phyloP scores from a whole-genome alignment of 352 stramenopile genomes.

The Globisporangium megalacanthum region DNA sequence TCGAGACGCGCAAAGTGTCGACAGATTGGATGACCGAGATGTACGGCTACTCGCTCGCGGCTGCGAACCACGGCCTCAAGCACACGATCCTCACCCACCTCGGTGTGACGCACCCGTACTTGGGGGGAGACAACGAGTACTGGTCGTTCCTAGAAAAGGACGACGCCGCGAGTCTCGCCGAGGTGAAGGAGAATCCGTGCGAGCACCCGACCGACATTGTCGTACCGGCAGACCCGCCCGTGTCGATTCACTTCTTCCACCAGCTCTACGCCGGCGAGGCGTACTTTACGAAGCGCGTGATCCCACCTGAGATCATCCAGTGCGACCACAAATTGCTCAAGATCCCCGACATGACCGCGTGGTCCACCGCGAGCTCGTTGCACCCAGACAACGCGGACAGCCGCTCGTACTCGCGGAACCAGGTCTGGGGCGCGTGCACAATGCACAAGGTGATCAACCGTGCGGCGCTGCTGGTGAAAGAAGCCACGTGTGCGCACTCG shows the following conservation, averaged over 20 bases:
- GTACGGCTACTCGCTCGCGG: slow-evolving; percentile 40
- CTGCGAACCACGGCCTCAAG: slow-evolving; percentile 44
- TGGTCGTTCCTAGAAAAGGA: slow-evolving; percentile 30
- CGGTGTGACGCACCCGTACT: slow-evolving; percentile 33
- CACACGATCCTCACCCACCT: slow-evolving; percentile 47
- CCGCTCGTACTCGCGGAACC: slow-evolving; percentile 7
- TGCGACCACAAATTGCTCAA: slow-evolving; percentile 35
- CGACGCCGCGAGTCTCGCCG: neutral
- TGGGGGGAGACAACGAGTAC: slow-evolving; percentile 25
- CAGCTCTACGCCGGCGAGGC: slow-evolving; percentile 22
- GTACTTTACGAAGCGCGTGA: slow-evolving; percentile 48
- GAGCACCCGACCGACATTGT: slow-evolving; percentile 20
- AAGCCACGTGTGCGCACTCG: slow-evolving; percentile 4
- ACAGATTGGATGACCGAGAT: slow-evolving; percentile 54
- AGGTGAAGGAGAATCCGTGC: slow-evolving; percentile 24
- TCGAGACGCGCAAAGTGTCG: slow-evolving; percentile 4
- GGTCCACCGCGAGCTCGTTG: neutral
- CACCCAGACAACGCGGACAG: neutral
- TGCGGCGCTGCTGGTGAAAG: slow-evolving; percentile 8
- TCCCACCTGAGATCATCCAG: slow-evolving; percentile 28
- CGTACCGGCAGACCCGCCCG: slow-evolving; percentile 32
- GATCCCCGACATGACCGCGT: slow-evolving; percentile 18
- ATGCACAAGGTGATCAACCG: slow-evolving; percentile 15
- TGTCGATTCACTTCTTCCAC: slow-evolving; percentile 49
- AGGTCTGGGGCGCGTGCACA: slow-evolving; percentile 18